phyloP scores from a whole-genome alignment of 768 basidiomycete species.

The Podaxis carcinomalis region DNA sequence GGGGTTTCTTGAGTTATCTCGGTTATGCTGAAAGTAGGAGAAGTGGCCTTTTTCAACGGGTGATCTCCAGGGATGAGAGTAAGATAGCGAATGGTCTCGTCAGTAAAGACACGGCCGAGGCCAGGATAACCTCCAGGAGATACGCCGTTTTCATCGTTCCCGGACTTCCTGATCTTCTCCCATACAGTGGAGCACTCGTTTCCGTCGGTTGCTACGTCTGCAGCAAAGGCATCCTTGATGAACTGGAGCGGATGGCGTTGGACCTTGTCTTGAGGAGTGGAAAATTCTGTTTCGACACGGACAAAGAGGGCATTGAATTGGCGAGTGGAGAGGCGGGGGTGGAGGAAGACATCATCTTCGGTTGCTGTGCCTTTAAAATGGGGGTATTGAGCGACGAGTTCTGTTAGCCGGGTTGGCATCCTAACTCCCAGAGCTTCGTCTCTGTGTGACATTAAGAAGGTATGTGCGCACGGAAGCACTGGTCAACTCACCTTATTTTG shows the following conservation, averaged over 20 bases:
- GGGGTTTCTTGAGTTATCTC: slow-evolving; percentile 12
- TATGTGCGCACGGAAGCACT: background rate
- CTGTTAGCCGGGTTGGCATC: slow-evolving; percentile 66
- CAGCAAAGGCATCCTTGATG: slow-evolving; percentile 59
- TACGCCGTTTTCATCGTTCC: slow-evolving; percentile 26
- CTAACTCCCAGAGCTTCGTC: slow-evolving; percentile 51
- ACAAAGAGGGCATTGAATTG: slow-evolving; percentile 62
- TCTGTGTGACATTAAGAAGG: slow-evolving; percentile 29
- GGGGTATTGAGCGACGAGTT: slow-evolving; percentile 69
- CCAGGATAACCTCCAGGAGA: slow-evolving; percentile 22
- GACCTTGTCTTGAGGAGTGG: slow-evolving; percentile 36
- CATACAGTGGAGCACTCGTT: slow-evolving; percentile 42
- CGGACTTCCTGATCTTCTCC: slow-evolving; percentile 46
- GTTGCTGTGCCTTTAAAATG: slow-evolving; percentile 38
- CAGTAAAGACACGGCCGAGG: slow-evolving; percentile 55
- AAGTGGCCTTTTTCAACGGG: slow-evolving; percentile 25
- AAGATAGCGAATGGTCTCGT: slow-evolving; percentile 59
- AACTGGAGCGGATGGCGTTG: slow-evolving; percentile 45
- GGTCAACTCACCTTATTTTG: slow-evolving; percentile 54
- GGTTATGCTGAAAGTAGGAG: slow-evolving; percentile 25
- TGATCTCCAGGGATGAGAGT: slow-evolving; percentile 45
- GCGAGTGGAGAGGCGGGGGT: slow-evolving; percentile 67
- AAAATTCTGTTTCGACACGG: slow-evolving; percentile 54
- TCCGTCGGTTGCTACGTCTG: slow-evolving; percentile 22
- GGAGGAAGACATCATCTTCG: slow-evolving; percentile 43